These are phyloP conservation scores for Amylocarpus encephaloides DNA, from an alignment of 2,329 filamentous ascomycete genomes.

Conservation along the genomic window DNA sequence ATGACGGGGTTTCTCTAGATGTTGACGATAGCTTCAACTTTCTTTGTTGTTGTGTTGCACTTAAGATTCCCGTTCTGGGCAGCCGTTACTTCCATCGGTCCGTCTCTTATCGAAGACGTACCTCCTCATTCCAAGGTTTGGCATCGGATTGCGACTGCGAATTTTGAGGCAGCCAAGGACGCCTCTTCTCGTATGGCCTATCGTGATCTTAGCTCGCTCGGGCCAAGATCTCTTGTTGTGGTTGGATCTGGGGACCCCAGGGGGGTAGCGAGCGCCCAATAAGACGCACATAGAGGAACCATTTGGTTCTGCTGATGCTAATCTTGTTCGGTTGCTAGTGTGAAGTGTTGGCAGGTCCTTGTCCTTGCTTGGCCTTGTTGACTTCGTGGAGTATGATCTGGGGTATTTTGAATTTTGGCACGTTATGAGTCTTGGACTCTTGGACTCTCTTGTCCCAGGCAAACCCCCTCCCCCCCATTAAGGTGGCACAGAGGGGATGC, in stretches of 20 bases:
- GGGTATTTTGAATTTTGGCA: too few species aligned
- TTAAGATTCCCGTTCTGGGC: neutral
- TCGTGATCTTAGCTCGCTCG: neutral
- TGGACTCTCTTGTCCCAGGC: too few species aligned
- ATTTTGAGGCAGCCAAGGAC: neutral
- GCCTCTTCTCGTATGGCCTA: neutral
- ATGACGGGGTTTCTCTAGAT: neutral
- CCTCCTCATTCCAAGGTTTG: constrained; percentile 4
- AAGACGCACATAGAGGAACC: neutral
- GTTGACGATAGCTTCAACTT: neutral
- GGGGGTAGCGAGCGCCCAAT: neutral
- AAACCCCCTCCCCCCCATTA: too few species aligned
- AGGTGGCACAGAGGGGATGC: too few species aligned
- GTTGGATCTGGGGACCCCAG: neutral
- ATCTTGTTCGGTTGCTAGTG: neutral
- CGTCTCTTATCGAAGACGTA: neutral
- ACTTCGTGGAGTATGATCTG: too few species aligned
- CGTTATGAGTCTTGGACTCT: too few species aligned
- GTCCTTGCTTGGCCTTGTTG: too few species aligned
- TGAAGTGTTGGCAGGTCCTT: neutral
- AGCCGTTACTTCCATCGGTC: constrained; percentile 2
- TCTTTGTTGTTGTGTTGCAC: too few species aligned
- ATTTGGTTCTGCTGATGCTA: neutral
- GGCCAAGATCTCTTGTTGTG: neutral
- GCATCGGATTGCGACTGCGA: neutral